Percentiles rank a stretch among this genome's conserved stretches.
Evolutionary conservation across 352 stramenopile species (phyloP).

Genomic region (Phytophthora pisi): DNA sequence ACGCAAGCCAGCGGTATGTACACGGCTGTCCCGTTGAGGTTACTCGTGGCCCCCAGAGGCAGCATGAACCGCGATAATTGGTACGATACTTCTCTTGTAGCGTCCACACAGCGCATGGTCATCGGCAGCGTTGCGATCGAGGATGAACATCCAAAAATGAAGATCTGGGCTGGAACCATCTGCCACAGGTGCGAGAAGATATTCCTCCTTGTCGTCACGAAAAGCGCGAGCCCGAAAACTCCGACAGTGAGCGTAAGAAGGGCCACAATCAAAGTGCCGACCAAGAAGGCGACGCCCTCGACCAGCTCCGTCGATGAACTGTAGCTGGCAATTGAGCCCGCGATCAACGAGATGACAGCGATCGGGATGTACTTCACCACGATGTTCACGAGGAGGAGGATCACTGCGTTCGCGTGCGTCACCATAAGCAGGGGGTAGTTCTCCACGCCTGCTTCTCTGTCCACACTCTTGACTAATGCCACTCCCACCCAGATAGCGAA

Average conservation of each 20-base stretch:
- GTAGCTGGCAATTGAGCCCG: constrained; percentile 65
- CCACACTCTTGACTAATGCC: constrained; percentile 63
- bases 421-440: constrained; percentile 78
- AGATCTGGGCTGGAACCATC: constrained; percentile 77
- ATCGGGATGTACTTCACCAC: constrained; percentile 71
- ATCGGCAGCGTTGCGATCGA: constrained; percentile 83
- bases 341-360: constrained; percentile 77
- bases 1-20: constrained; percentile 80
- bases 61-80: constrained; percentile 69
- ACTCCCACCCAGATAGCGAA: constrained; percentile 76
- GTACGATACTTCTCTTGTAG: constrained; percentile 64
- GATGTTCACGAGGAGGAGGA: constrained; percentile 75
- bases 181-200: constrained; percentile 72
- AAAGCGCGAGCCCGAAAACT: constrained; percentile 59
- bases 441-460: constrained; percentile 52
- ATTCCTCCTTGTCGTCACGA: constrained; percentile 60
- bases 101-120: constrained; percentile 77
- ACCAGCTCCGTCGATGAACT: constrained; percentile 48
- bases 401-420: constrained; percentile 65
- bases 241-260: constrained; percentile 56
- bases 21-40: constrained; percentile 75
- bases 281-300: constrained; percentile 56
- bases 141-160: constrained; percentile 79
- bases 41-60: constrained; percentile 69
- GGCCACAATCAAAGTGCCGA: constrained; percentile 50